These are phyloP conservation scores for Streptanthus diversifolius DNA, from an alignment of 345 rosid genomes.

Conservation along the genomic window DNA sequence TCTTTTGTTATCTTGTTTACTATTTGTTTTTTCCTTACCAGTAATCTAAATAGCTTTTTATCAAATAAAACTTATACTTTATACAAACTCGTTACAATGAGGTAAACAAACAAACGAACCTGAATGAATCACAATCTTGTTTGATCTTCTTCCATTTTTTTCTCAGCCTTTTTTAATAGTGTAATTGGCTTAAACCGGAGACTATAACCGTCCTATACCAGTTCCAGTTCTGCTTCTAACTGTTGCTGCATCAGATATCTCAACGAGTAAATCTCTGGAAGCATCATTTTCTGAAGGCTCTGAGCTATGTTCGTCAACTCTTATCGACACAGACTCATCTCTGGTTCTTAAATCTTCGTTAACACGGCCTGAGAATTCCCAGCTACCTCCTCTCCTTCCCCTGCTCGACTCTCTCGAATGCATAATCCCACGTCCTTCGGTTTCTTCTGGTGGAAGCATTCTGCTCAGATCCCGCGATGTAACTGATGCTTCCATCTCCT, in stretches of 20 bases:
- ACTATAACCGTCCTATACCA: conserved; percentile 30
- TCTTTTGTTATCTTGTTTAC: not conserved
- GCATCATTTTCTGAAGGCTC: conserved; percentile 27
- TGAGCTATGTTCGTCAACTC: conserved; percentile 19
- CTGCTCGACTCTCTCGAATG: conserved; percentile 44
- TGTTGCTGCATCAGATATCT: conserved; percentile 19
- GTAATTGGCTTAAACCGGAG: not conserved
- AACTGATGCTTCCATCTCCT: conserved; percentile 38
- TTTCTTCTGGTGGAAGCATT: conserved; percentile 61
- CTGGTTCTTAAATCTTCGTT: conserved; percentile 29
- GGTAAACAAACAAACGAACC: conserved; percentile 14
- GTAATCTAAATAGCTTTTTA: not conserved
- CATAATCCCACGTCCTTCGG: conserved; percentile 52
- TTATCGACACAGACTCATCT: conserved; percentile 12
- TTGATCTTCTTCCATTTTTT: not conserved
- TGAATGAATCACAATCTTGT: conserved; percentile 7
- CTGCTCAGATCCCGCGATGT: conserved; percentile 56
- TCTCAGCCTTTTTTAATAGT: not conserved
- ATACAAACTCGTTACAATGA: conserved; percentile 26
- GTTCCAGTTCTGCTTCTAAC: conserved; percentile 29
- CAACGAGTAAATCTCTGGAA: conserved; percentile 20
- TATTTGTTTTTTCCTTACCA: not conserved
- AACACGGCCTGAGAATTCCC: conserved; percentile 33
- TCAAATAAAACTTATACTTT: conserved; percentile 17
- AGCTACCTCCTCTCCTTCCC: conserved; percentile 39